Base-by-base conservation (phyloP, 306 rosid species). In the Sesbania bispinosa region DNA sequence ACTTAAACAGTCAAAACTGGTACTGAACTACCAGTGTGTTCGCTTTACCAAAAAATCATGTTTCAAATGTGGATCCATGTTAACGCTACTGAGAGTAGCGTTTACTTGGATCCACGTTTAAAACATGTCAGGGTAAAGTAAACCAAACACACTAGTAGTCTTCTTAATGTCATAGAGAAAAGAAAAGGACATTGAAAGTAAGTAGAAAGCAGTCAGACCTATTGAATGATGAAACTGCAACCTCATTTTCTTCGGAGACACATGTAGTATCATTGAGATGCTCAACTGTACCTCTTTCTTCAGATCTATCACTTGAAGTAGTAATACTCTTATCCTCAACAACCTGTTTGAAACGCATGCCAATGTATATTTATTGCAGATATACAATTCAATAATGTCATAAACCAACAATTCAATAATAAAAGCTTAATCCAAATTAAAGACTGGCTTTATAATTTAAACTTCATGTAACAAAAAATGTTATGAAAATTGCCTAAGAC, bases 261-360 rank as follows among this genome's bases (percentile, higher is more conserved):
- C 33, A 7, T 13, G 71, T 53, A 10, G 66, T 57, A 52, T 71
- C 66, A 16, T 61, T 24, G 60, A 46, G 53, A 75, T 51, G 71
- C 51, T 67, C 71, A n/a, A 48, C 9, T 78, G 72, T 63, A 32
- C 58, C 61, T 41, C 67, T 59, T 48, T 67, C 62, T 50, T 16
- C 62, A 67, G 33, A 67, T 48, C 29, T 46, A 23, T 62, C 78
- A 67, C 42, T 68, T 33, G 59, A 51, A 61, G 69, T 35, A 5
- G 68, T 10, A 11, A 29, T 13, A 47, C 71, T 57, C 68, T 24
- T 62, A 58, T 71, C 78, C 79, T 67, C 62, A 3, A 5, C 67
- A 59, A 50, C 85, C 98, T 89, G 90, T 69, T 77, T 76, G 57
- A 61, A 77, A 16, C 6, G 47, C 27, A 76, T 15, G 27, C 33